Evolutionary conservation across 441 rosid species (phyloP).

Genomic region (Eruca vesicaria): DNA sequence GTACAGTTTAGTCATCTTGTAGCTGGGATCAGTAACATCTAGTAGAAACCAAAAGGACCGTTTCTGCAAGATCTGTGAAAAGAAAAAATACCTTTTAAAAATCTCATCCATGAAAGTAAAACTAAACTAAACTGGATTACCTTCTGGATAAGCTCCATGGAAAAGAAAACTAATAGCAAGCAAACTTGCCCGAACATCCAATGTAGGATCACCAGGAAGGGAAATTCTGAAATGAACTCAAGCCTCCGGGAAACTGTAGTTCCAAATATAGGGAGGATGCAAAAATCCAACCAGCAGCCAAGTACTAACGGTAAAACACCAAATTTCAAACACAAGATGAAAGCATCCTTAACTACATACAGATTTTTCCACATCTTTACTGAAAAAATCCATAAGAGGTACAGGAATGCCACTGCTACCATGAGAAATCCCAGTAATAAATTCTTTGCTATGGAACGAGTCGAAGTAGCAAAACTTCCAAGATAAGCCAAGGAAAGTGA

Average conservation of each 20-base stretch:
- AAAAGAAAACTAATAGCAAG: neutral
- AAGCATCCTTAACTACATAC: neutral
- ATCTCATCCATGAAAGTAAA: neutral
- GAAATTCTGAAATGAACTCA: neutral
- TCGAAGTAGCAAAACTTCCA: neutral
- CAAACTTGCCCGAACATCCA: neutral
- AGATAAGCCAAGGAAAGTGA: neutral
- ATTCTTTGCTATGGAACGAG: neutral
- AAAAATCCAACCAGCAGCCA: conserved; percentile 16
- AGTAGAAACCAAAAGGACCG: conserved; percentile 14
- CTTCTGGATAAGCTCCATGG: conserved; percentile 16
- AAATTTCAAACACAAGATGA: neutral
- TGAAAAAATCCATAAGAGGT: neutral
- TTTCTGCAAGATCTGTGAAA: conserved; percentile 5
- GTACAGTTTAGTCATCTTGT: conserved; percentile 7
- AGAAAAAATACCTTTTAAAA: neutral
- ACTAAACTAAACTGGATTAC: neutral
- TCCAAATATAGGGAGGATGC: conserved; percentile 4
- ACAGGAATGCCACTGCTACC: neutral
- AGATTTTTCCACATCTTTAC: neutral
- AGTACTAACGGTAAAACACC: neutral
- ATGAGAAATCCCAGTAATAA: neutral
- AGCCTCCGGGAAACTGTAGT: neutral
- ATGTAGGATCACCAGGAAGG: neutral
- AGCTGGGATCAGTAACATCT: conserved; percentile 4